Conservation (phyloP, 1,139 yeast genomes). For the Meyerozyma athensensis region DNA sequence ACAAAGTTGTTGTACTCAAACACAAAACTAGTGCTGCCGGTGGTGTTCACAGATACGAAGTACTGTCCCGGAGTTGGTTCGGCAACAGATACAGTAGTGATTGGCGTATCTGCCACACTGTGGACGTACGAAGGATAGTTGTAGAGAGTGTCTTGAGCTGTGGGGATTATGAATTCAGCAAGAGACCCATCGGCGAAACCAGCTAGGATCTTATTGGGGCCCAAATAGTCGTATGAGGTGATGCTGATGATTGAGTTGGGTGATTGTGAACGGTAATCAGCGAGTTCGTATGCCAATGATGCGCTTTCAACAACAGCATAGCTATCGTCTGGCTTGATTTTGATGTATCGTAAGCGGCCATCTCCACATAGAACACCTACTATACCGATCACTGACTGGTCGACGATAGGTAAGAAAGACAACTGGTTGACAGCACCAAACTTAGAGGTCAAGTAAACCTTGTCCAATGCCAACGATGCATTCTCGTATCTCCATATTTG, state of each 20-base stretch:
- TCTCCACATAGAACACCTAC: constrained; percentile 58
- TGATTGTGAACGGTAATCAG: constrained; percentile 11
- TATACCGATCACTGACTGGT: constrained; percentile 32
- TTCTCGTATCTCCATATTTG: constrained; percentile 44
- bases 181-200: constrained; percentile 67
- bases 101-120: constrained; percentile 47
- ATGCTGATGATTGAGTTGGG: constrained; percentile 24
- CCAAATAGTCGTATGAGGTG: constrained; percentile 53
- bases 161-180: constrained; percentile 53
- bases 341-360: constrained; percentile 56
- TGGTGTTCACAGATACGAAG: constrained; percentile 40
- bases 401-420: constrained; percentile 44
- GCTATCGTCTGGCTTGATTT: constrained; percentile 21
- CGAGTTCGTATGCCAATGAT: constrained; percentile 25
- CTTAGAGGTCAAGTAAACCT: constrained; percentile 31
- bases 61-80: constrained; percentile 23
- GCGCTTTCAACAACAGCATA: constrained; percentile 23
- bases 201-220: constrained; percentile 45
- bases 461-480: constrained; percentile 21
- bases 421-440: constrained; percentile 54
- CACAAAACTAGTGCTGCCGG: constrained; percentile 42
- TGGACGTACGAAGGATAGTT: constrained; percentile 44
- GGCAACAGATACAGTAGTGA: constrained; percentile 42
- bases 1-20: constrained; percentile 39
- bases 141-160: constrained; percentile 10